These are phyloP conservation scores for Tuber magnatum DNA, from an alignment of 495 filamentous ascomycete species.

Conservation along the genomic window DNA sequence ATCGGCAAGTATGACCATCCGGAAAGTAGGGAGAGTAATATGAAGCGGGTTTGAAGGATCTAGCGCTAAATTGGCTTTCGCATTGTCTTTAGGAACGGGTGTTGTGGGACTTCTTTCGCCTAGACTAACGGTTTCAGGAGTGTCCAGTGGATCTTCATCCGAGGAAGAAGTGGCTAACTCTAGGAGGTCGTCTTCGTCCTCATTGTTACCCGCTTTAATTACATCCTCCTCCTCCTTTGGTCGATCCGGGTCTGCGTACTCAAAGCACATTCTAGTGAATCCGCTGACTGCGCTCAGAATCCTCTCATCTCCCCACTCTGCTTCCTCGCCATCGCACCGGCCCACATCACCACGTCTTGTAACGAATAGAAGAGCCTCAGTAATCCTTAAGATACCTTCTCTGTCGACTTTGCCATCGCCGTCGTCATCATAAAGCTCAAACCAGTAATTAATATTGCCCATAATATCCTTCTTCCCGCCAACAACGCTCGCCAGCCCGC, in stretches of 20 bases:
- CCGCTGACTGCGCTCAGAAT: slow-evolving; percentile 87
- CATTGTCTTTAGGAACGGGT: slow-evolving; percentile 20
- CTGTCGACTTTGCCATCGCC: slow-evolving; percentile 89
- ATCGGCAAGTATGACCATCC: slow-evolving; percentile 96
- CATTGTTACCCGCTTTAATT: slow-evolving; percentile 36
- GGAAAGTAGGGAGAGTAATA: slow-evolving; percentile 95
- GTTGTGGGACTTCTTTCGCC: slow-evolving; percentile 8
- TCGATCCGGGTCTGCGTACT: slow-evolving; percentile 93
- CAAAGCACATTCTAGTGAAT: slow-evolving; percentile 93
- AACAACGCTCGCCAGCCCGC: slow-evolving; percentile 80
- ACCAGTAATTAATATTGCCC: slow-evolving; percentile 95
- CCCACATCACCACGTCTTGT: slow-evolving; percentile 79
- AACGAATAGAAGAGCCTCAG: slow-evolving; percentile 87
- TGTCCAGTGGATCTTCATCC: slow-evolving; percentile 39
- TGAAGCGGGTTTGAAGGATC: slow-evolving; percentile 87
- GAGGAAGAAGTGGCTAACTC: slow-evolving; percentile 43
- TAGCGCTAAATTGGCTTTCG: slow-evolving; percentile 70
- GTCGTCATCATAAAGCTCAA: slow-evolving; percentile 91
- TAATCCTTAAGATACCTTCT: slow-evolving; percentile 90
- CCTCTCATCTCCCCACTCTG: slow-evolving; percentile 51
- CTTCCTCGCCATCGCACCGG: slow-evolving; percentile 49
- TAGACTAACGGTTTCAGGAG: not conserved
- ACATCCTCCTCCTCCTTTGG: slow-evolving; percentile 45
- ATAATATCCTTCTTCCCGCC: slow-evolving; percentile 82
- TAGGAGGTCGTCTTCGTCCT: slow-evolving; percentile 60